Percentiles rank a stretch among this genome's conserved stretches.
Conservation (phyloP, 164 flowering plant genomes). For the Vitis rupestris region DNA sequence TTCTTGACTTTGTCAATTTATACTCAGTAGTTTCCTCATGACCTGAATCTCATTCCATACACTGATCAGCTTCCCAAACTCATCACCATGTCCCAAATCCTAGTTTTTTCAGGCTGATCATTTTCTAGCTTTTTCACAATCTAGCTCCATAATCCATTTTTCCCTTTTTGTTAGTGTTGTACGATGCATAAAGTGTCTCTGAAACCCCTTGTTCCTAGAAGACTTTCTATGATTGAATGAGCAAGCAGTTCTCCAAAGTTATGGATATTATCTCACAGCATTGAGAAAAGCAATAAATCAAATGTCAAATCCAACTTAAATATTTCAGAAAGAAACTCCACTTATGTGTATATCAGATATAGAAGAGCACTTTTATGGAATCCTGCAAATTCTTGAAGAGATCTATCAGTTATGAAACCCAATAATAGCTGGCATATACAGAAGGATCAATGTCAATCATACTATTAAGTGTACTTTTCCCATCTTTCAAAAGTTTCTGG, state of each 20-base stretch:
- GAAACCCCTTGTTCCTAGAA: too few species aligned
- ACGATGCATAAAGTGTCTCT: too few species aligned
- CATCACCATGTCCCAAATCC: too few species aligned
- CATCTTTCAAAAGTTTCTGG: conserved; percentile 87
- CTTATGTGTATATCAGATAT: conserved; percentile 91
- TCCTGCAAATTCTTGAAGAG: conserved; percentile 81
- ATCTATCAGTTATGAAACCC: conserved; percentile 90
- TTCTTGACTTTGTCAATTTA: conserved; percentile 50
- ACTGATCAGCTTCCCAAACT: too few species aligned
- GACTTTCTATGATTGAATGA: conserved; percentile 80
- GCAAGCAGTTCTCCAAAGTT: conserved; percentile 95
- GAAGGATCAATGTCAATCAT: conserved; percentile 99
- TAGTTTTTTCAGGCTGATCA: too few species aligned
- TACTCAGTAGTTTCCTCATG: too few species aligned
- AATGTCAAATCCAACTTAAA: conserved; percentile 97
- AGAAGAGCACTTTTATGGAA: conserved; percentile 90
- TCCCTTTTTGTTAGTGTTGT: too few species aligned
- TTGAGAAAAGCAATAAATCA: conserved; percentile 91
- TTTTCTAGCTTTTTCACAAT: too few species aligned
- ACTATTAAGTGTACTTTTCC: conserved; percentile 80
- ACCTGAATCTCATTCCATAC: too few species aligned
- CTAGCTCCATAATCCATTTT: too few species aligned
- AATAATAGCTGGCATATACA: conserved; percentile 85
- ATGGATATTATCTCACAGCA: conserved; percentile 90
- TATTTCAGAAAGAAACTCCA: conserved; percentile 86